Evolutionary conservation across 306 rosid genomes (phyloP).

Genomic region (Acacia confusa): DNA sequence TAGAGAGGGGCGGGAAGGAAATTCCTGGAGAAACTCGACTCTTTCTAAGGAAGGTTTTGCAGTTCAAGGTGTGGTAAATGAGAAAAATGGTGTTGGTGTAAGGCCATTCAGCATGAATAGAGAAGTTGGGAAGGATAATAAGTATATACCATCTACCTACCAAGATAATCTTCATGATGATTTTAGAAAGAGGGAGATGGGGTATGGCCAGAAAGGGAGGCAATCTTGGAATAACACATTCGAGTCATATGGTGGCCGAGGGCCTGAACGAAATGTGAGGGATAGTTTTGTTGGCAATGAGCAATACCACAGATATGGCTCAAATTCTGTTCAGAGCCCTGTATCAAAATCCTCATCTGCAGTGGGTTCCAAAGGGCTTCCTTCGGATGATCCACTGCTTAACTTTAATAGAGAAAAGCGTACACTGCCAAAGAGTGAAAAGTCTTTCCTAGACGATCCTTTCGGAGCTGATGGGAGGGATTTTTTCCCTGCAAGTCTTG

Average conservation of each 20-base stretch:
- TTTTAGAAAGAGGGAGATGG: slow-evolving; percentile 59
- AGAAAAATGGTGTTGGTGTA: slow-evolving; percentile 48
- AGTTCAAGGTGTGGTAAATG: slow-evolving; percentile 50
- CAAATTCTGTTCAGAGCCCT: slow-evolving; percentile 49
- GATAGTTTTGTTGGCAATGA: slow-evolving; percentile 55
- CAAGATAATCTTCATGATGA: slow-evolving; percentile 55
- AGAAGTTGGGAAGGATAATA: slow-evolving; percentile 56
- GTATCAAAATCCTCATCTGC: slow-evolving; percentile 57
- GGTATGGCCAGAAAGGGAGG: slow-evolving; percentile 66
- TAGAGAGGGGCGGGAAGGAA: slow-evolving; percentile 69
- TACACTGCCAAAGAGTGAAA: slow-evolving; percentile 57
- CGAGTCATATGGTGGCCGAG: slow-evolving; percentile 53
- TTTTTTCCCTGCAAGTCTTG: slow-evolving; percentile 56
- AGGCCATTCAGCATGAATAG: slow-evolving; percentile 47
- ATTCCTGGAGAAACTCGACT: slow-evolving; percentile 58
- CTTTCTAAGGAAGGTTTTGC: slow-evolving; percentile 55
- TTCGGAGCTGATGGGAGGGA: slow-evolving; percentile 77
- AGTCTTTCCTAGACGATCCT: slow-evolving; percentile 64
- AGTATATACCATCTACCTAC: slow-evolving; percentile 40
- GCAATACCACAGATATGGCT: slow-evolving; percentile 55
- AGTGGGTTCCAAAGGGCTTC: slow-evolving; percentile 59
- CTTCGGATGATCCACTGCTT: slow-evolving; percentile 71
- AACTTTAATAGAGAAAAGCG: slow-evolving; percentile 89
- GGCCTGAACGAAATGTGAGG: slow-evolving; percentile 47
- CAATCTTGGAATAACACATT: slow-evolving; percentile 59